Conservation (phyloP, 1,139 yeast genomes). For the Suzukiozyma palmioleophila region DNA sequence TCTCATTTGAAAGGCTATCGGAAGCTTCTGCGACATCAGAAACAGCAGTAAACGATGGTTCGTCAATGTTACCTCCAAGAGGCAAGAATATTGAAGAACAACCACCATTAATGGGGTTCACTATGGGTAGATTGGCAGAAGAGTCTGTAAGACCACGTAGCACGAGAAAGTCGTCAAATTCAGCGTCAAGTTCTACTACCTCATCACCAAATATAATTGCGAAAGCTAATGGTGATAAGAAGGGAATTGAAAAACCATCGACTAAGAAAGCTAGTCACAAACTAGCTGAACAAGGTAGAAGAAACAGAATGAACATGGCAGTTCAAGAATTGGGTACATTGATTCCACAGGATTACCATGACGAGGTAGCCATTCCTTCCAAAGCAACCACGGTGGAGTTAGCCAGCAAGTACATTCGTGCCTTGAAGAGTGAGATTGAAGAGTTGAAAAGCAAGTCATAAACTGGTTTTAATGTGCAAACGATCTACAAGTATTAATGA, state of each 20-base stretch:
- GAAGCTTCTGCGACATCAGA: conserved; percentile 26
- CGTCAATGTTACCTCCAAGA: conserved; percentile 25
- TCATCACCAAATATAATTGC: conserved; percentile 14
- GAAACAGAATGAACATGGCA: conserved; percentile 88
- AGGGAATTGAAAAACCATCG: conserved; percentile 23
- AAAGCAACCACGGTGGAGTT: conserved; percentile 94
- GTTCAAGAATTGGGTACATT: conserved; percentile 67
- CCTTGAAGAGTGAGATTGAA: conserved; percentile 44
- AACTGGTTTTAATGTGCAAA: background rate
- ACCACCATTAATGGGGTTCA: conserved; percentile 42
- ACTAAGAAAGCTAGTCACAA: conserved; percentile 80
- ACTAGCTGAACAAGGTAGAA: conserved; percentile 91
- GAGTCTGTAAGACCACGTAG: conserved; percentile 14
- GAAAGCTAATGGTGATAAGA: conserved; percentile 7
- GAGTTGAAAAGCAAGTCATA: conserved; percentile 12
- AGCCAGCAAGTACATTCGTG: conserved; percentile 67
- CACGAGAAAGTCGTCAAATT: conserved; percentile 13
- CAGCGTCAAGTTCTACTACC: conserved; percentile 14
- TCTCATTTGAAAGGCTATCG: conserved; percentile 30
- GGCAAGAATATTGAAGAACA: conserved; percentile 6
- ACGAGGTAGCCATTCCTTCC: conserved; percentile 60
- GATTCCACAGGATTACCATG: conserved; percentile 61
- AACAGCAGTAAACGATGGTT: conserved; percentile 35
- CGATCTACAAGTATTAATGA: no score
- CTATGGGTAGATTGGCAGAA: conserved; percentile 46